Evolutionary conservation across 495 filamentous ascomycete genomes (phyloP), one percentile per base, ranked within the genome.

Genomic region (Choiromyces venosus): DNA sequence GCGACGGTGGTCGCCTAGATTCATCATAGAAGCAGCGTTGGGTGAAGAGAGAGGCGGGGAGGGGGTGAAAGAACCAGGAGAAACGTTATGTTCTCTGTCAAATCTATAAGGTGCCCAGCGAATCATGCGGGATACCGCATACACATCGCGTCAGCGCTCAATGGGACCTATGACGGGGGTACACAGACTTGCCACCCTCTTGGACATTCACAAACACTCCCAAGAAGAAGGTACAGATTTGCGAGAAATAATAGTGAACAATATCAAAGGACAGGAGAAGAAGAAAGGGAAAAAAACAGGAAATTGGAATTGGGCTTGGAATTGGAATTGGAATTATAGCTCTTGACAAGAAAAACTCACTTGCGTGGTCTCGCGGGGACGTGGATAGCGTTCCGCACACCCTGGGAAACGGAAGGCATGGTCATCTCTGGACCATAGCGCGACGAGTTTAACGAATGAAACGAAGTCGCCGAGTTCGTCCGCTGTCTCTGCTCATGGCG

Each of bases 1-100:
- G 81, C 89, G 89, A 74, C 90, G 88, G 78, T 92, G 89, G 79
- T 88, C 87, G 52, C 52, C 52, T 33, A 61, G 52, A 76, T 84
- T 84, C 73, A 91, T 85, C 71, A 88, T 72, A 66, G 71, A 66
- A 39, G 44, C 69, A 70, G 74, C 56, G 72, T 73, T 82, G 76
- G 80, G 69, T 73, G 80, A 74, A 76, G 82, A 78, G 78, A 80
- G 73, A 74, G 61, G 85, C 64, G 76, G 79, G n/a, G 72, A 84
- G 67, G 72, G 79, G 73, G 78, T 78, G 68, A 80, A 76, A 19
- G 81, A 82, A 25, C 81, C 75, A 68, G 81, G 81, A 56, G 81
- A 82, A 70, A 82, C 74, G 71, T 79, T 81, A 67, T 79, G 74
- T 61, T 82, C 81, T 78, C 81, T 79, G 52, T 82, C 79, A 73